Base-by-base conservation (phyloP, 305 asterid species). In the Plantago coronopus region DNA sequence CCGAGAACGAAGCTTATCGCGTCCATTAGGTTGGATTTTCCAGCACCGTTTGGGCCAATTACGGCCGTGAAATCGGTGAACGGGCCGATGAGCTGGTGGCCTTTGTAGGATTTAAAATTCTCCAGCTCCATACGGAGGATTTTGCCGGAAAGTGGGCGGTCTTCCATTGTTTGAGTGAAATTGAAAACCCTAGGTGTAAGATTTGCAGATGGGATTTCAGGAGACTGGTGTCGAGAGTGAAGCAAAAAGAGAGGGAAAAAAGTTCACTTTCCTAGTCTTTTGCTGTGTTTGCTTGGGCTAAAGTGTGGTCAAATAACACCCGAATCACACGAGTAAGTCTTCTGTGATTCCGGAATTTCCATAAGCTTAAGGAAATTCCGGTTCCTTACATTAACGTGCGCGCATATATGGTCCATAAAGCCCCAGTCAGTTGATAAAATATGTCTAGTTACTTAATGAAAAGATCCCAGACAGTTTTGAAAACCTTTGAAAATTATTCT, bases 1-100 rank as follows among this genome's bases (percentile, higher is more conserved):
- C 99, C 99, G 14, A 94, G 95, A 11, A 94, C 97, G 70, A 94
- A 94, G 78, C 99, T 89, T 70, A 94, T 89, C 42, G 99, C 99
- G 70, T 94, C 99, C 99, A 94, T 94, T 34, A 94, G 71, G 68
- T 94, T 94, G 45, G 99, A 93, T 64, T 93, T 93, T 1, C 97
- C 99, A 14, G 99, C 78, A 37, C 99, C 99, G 62, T 93, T 93
- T 17, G 99, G 99, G 14, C 99, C 99, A 47, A 89, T 89, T 56
- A 93, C 76, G 49, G 97, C 96, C 2, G 99, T 93, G 79, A 93
- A 93, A 66, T 89, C 95, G 82, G 82, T 77, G 75, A 93, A 93
- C 1, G 99, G 97, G 1, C 97, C 99, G 57, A 93, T 93, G 1
- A 78, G 63, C 64, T 89, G 99, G 70, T 77, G 80, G 17, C 99